Evolutionary conservation across 1,284 basidiomycete species (phyloP), one percentile per base, ranked within the genome.

Genomic region (Pseudozyma sp.): DNA sequence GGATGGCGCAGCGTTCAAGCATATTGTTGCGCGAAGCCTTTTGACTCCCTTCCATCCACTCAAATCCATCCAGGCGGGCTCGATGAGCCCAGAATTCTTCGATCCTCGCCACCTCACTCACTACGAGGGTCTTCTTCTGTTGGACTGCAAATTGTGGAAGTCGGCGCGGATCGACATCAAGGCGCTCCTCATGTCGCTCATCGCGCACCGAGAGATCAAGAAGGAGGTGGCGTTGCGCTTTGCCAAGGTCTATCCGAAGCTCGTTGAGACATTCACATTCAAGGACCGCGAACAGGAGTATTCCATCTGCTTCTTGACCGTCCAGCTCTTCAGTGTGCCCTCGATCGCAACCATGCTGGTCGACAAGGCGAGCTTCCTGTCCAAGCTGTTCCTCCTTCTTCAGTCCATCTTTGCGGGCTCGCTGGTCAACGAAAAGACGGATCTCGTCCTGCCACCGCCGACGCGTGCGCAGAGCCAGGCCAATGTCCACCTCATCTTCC

Each of bases 101-200:
- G 76, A 81, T 35, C 68, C 75, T 11, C 43, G 63, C 24, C 49
- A 76, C n/a, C 59, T 83, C 43, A 62, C 72, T 62, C 63, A 68
- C 54, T 68, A 82, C 44, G 81, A 84, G 54, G 78, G 76, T 14
- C 48, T 84, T 33, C 60, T 84, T 9, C 63, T 84, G 17, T 68
- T 84, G 60, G 82, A 83, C 47, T 63, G 68, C 43, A 79, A 78
- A 63, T 64, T 84, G 61, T 83, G 81, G 82, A 84, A 84, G 60
- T 74, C 69, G 47, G 79, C 78, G 11, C 87, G 94, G 5, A 85
- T 93, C 58, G 90, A 89, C 74, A 84, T 94, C 61, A 93, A 94
- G 85, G 91, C 92, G 83, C 88, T 94, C 16, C 92, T 93, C 68
- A 92, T 92, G 4, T 90, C 91, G 7, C 85, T 94, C 10, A 87